phyloP scores from a whole-genome alignment of 169 alveolate genomes.

The Cryptosporidium parvum region DNA sequence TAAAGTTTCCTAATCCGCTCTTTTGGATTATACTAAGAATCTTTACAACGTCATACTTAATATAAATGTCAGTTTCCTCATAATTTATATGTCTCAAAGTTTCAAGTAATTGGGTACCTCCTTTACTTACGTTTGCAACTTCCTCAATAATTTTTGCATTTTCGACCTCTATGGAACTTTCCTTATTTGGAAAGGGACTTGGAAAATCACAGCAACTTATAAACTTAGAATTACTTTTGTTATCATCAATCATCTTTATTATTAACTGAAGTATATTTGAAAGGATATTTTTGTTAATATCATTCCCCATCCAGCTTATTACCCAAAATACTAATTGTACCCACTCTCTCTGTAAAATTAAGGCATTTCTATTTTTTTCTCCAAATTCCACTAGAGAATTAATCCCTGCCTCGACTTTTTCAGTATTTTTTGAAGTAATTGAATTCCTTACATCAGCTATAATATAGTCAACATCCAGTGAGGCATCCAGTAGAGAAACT shows the following conservation, averaged over 20 bases:
- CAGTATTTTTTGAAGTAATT: background rate
- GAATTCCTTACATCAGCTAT: slow-evolving; percentile 37
- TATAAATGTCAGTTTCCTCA: slow-evolving; percentile 36
- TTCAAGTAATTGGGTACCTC: slow-evolving; percentile 41
- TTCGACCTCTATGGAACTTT: background rate
- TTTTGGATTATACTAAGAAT: slow-evolving; percentile 20
- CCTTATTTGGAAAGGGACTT: background rate
- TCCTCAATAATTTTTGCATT: slow-evolving; percentile 44
- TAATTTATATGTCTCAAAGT: slow-evolving; percentile 20
- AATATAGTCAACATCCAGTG: slow-evolving; percentile 62
- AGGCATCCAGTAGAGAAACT: slow-evolving; percentile 67
- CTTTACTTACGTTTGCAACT: slow-evolving; percentile 37
- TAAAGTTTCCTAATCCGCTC: slow-evolving; percentile 22
- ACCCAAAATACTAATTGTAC: slow-evolving; percentile 29
- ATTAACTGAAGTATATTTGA: slow-evolving; percentile 37
- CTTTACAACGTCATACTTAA: slow-evolving; percentile 44
- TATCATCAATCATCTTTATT: slow-evolving; percentile 40
- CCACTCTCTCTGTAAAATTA: slow-evolving; percentile 68
- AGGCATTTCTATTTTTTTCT: slow-evolving; percentile 41
- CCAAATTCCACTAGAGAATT: slow-evolving; percentile 47
- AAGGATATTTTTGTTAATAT: slow-evolving; percentile 12
- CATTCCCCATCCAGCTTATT: slow-evolving; percentile 47
- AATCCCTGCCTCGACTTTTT: slow-evolving; percentile 42
- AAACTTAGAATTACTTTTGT: background rate
- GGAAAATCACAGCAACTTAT: slow-evolving; percentile 12